Conservation (phyloP, 768 basidiomycete species). For the Coprinellus micaceus region DNA sequence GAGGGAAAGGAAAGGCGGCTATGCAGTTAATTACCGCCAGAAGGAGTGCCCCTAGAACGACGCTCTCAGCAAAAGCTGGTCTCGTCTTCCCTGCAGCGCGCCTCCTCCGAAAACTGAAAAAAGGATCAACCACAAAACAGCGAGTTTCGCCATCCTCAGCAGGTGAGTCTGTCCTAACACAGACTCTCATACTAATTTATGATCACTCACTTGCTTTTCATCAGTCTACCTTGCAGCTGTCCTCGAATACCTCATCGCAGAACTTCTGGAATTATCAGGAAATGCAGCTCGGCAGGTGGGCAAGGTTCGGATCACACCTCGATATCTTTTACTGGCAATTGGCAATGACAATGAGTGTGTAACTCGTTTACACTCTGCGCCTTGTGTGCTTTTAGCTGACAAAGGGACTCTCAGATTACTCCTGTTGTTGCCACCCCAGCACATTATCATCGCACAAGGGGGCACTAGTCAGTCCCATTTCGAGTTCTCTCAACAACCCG, state of each 20-base stretch:
- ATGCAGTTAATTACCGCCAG: not conserved
- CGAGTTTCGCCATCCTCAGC: not conserved
- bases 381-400: too few relatives aligned
- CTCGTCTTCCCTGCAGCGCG: not conserved
- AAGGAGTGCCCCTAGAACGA: too few relatives aligned
- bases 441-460: constrained; percentile 72
- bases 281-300: constrained; percentile 77
- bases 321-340: constrained; percentile 78
- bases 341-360: constrained; percentile 68
- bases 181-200: not conserved
- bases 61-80: too few relatives aligned
- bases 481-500: not conserved
- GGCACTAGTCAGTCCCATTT: constrained; percentile 65
- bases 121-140: too few relatives aligned
- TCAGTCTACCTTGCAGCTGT: constrained; percentile 81
- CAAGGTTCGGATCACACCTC: constrained; percentile 80
- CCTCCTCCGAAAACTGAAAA: not conserved
- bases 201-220: not conserved
- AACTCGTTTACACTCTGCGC: not conserved
- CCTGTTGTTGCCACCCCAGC: constrained; percentile 52
- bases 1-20: not conserved
- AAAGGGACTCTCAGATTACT: constrained; percentile 32
- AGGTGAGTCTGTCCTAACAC: not conserved
- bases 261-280: constrained; percentile 83
- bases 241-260: constrained; percentile 82